Conservation (phyloP, 176 grass and related monocot species). For the Cenchrus fungigraminus region DNA sequence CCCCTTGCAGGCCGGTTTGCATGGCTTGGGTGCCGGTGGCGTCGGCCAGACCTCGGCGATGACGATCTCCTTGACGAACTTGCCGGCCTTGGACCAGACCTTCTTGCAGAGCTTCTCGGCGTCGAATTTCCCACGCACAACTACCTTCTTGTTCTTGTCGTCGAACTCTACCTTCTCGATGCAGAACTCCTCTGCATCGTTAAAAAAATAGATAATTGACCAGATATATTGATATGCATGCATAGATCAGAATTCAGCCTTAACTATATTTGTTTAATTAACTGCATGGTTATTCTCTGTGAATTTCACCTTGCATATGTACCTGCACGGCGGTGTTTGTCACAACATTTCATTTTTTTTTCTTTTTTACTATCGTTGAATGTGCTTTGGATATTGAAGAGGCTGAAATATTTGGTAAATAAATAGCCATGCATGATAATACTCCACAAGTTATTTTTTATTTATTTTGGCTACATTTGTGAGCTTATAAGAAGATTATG, state of each 20-base stretch:
- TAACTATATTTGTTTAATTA: not conserved
- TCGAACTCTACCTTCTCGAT: conserved; percentile 49
- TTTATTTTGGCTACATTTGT: no score
- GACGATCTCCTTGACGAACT: conserved; percentile 14
- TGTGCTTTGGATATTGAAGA: no score
- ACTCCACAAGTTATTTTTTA: no score
- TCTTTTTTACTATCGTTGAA: no score
- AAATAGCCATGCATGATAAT: no score
- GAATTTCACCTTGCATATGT: no score
- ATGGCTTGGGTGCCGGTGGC: not conserved
- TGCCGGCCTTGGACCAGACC: conserved; percentile 34
- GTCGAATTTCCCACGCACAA: conserved; percentile 46
- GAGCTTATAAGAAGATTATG: no score
- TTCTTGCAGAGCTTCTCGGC: conserved; percentile 18
- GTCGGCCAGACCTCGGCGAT: conserved; percentile 18
- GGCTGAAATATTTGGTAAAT: no score
- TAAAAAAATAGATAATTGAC: not conserved
- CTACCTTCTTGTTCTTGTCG: conserved; percentile 20
- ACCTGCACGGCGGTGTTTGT: no score
- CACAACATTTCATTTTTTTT: no score
- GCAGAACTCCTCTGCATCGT: conserved; percentile 23
- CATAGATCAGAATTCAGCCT: not conserved
- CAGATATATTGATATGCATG: not conserved
- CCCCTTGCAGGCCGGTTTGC: not conserved
- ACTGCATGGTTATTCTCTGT: not conserved